These are phyloP conservation scores for Lenwebbia sp. DNA, from an alignment of 345 rosid species.

Conservation along the genomic window DNA sequence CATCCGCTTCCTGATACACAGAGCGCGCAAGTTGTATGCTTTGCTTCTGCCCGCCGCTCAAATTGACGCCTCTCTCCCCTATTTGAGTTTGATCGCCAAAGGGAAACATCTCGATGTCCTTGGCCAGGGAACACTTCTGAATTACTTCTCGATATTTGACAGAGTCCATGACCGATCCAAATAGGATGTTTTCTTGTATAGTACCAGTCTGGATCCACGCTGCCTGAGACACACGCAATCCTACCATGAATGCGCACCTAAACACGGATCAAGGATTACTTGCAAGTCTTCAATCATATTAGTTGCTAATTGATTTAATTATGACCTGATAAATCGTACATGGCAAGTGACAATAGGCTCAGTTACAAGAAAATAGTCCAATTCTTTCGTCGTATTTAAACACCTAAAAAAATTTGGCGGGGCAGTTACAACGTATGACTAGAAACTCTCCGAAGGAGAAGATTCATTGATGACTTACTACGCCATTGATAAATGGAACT, in stretches of 20 bases:
- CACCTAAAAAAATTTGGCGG: neutral
- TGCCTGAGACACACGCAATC: too few species aligned
- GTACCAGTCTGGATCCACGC: too few species aligned
- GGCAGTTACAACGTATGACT: neutral
- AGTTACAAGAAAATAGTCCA: neutral
- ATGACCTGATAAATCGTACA: neutral
- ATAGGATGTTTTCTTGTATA: too few species aligned
- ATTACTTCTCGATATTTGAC: too few species aligned
- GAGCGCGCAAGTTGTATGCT: too few species aligned
- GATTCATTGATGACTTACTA: slow-evolving; percentile 13
- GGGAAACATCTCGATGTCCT: too few species aligned
- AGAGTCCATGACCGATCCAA: too few species aligned
- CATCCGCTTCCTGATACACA: too few species aligned
- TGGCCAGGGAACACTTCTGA: too few species aligned
- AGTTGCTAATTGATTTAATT: neutral
- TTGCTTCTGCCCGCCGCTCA: too few species aligned
- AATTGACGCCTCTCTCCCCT: too few species aligned
- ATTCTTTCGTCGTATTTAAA: neutral
- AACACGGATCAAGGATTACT: neutral
- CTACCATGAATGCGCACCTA: slow-evolving; percentile 28
- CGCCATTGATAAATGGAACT: slow-evolving; percentile 34
- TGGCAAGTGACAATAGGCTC: neutral
- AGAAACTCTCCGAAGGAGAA: neutral
- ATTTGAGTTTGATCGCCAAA: too few species aligned
- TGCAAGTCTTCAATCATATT: neutral